phyloP scores from a whole-genome alignment of 225 moss, liverwort and hornwort genomes.

The Marchantia paleacea region DNA sequence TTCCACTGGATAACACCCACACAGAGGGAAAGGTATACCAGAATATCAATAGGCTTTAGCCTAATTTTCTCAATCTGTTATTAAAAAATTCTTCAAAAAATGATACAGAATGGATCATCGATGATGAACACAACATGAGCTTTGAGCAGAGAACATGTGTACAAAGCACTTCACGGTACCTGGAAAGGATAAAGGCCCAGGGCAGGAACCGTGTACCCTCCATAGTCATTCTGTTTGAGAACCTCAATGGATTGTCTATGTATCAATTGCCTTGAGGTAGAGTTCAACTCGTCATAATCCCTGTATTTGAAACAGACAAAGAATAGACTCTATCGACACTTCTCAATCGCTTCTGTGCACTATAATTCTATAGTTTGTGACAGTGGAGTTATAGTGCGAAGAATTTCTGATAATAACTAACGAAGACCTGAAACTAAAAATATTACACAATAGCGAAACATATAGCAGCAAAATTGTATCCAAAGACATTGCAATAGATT shows the following conservation, averaged over 20 bases:
- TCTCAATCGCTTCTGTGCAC: neutral
- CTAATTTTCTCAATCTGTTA: too few species aligned
- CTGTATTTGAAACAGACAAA: neutral
- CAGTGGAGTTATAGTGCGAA: neutral
- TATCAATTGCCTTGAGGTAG: neutral
- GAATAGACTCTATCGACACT: neutral
- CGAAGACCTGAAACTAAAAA: neutral
- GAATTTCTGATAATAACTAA: neutral
- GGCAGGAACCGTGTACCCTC: conserved; percentile 44
- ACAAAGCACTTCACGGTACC: conserved; percentile 12
- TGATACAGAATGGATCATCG: neutral
- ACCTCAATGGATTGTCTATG: conserved; percentile 30
- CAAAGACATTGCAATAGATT: neutral
- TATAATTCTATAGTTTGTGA: neutral
- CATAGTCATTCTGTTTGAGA: conserved; percentile 40
- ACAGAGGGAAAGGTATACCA: neutral
- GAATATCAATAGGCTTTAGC: too few species aligned
- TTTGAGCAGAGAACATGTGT: neutral
- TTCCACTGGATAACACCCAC: conserved; percentile 33
- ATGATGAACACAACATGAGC: too few species aligned
- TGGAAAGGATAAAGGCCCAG: conserved; percentile 48
- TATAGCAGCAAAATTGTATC: neutral
- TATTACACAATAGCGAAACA: neutral
- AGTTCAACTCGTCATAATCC: neutral
- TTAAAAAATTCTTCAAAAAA: neutral